These are phyloP conservation scores for Daldinia vernicosa DNA, from an alignment of 495 filamentous ascomycete genomes.

Conservation along the genomic window DNA sequence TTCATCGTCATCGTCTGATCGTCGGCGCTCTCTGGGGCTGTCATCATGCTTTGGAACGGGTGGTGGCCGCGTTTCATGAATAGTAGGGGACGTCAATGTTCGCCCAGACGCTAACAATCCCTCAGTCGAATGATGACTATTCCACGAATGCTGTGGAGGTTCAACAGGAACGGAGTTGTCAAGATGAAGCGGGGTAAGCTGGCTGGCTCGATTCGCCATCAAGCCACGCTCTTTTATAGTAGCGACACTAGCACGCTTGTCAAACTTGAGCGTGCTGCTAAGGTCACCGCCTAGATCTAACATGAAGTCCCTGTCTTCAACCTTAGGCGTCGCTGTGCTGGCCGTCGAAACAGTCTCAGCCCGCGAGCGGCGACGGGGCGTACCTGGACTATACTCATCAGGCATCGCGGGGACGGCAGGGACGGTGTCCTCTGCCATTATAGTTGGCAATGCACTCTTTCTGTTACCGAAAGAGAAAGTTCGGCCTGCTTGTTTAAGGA, in stretches of 20 bases:
- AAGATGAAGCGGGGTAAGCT: slow-evolving; percentile 66
- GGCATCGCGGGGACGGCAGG: slow-evolving; percentile 48
- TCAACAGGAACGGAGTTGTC: slow-evolving; percentile 65
- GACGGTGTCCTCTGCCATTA: slow-evolving; percentile 52
- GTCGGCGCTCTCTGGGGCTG: slow-evolving; percentile 55
- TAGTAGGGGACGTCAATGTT: slow-evolving; percentile 43
- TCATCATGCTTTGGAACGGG: slow-evolving; percentile 59
- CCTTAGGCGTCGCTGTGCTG: slow-evolving; percentile 74
- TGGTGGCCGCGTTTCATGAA: slow-evolving; percentile 21
- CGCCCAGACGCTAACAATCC: slow-evolving; percentile 61
- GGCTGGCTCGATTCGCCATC: slow-evolving; percentile 51
- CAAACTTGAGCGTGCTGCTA: slow-evolving; percentile 70
- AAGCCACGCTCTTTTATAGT: slow-evolving; percentile 52
- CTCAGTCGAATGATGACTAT: slow-evolving; percentile 71
- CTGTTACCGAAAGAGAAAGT: slow-evolving; percentile 78
- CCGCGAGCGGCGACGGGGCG: slow-evolving; percentile 51
- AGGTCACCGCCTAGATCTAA: slow-evolving; percentile 70
- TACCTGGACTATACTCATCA: slow-evolving; percentile 45
- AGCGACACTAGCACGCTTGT: slow-evolving; percentile 64
- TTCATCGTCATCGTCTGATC: slow-evolving; percentile 69
- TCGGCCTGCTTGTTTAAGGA: slow-evolving; percentile 72
- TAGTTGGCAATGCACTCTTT: slow-evolving; percentile 58
- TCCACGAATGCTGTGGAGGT: slow-evolving; percentile 73
- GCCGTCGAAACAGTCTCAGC: slow-evolving; percentile 59
- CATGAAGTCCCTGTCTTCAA: slow-evolving; percentile 67